Percentiles rank a stretch among this genome's conserved stretches.
These are phyloP conservation scores for Singerocomus inundabilis DNA, from an alignment of 1,284 basidiomycete genomes.

Conservation along the genomic window DNA sequence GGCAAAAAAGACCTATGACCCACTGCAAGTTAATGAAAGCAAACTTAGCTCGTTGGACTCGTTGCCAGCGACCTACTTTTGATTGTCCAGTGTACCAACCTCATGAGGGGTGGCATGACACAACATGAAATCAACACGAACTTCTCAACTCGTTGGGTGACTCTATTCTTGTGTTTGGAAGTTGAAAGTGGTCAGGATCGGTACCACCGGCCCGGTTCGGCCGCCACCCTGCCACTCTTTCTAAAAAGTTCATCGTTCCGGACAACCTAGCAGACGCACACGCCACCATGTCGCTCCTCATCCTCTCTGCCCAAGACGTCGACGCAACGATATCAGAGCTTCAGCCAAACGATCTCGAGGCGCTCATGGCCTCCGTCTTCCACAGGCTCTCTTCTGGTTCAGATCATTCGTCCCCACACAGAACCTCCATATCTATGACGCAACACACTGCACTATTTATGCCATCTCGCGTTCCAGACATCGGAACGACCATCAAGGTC, in stretches of 20 bases:
- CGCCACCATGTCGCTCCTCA: conserved; percentile 44
- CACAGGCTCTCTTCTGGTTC: conserved; percentile 32
- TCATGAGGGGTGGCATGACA: too few relatives aligned
- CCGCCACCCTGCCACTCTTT: neutral
- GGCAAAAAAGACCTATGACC: too few relatives aligned
- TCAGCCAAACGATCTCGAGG: conserved; percentile 43
- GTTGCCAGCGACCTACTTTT: too few relatives aligned
- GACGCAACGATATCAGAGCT: conserved; percentile 43
- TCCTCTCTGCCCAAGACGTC: conserved; percentile 54
- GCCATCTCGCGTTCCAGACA: conserved; percentile 56
- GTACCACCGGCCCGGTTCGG: neutral
- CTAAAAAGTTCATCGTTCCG: neutral
- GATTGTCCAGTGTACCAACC: too few relatives aligned
- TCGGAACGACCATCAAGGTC: conserved; percentile 65
- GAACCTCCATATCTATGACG: conserved; percentile 45
- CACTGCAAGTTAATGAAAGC: too few relatives aligned
- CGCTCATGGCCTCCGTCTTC: conserved; percentile 58
- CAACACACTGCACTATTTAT: conserved; percentile 65
- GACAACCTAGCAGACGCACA: too few relatives aligned
- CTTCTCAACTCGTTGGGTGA: too few relatives aligned
- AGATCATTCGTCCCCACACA: conserved; percentile 45
- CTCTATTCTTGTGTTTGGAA: too few relatives aligned
- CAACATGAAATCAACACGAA: too few relatives aligned
- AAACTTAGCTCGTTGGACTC: too few relatives aligned
- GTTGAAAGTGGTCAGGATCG: too few relatives aligned